Evolutionary conservation across 208 protist genomes (phyloP), one percentile per base, ranked within the genome.

Genomic region (Leptomonas pyrrhocoris): DNA sequence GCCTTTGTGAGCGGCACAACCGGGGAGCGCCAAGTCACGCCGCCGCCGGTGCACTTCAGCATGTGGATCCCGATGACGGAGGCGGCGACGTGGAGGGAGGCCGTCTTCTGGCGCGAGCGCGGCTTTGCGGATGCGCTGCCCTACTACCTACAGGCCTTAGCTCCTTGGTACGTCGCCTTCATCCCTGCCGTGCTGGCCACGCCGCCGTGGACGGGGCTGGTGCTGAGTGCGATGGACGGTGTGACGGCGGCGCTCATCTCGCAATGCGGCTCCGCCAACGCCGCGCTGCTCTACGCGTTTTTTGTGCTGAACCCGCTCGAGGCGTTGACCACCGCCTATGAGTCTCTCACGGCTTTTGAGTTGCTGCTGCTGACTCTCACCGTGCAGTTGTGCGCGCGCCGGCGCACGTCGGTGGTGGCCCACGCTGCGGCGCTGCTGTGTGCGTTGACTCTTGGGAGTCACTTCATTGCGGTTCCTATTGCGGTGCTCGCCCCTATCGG

Each of bases 261-360:
- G n/a, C 68, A 55, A 19, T 89, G 69, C 74, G 67, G 82, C 4
- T 89, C 81, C n/a, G 68, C 72, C 19, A 76, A 2, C 15, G 58
- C 77, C 2, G 60, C 70, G 19, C 66, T 93, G 21, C 69, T 92
- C 45, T 93, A 86, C 74, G 76, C 61, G 13, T 72, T 90, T 38
- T 85, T 95, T 57, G 73, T 89, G 5, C 45, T 89, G 62, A 91
- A 93, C 66, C 90, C 90, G 13, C 42, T 89, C 16, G 80, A 84
- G 68, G 31, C 83, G 25, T 16, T 88, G 19, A 70, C 82, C 13
- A 76, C 79, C 19, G 76, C 73, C 21, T 74, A 74, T 50, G 79
- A 89, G 68, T 88, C 87, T 23, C 77, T 95, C 30, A 80, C 76
- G 28, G 68, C 83, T 38, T 28, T 93, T 23, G 84, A 95, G 61